phyloP scores from a whole-genome alignment of 495 filamentous ascomycete species.

The Penicillium salamii region DNA sequence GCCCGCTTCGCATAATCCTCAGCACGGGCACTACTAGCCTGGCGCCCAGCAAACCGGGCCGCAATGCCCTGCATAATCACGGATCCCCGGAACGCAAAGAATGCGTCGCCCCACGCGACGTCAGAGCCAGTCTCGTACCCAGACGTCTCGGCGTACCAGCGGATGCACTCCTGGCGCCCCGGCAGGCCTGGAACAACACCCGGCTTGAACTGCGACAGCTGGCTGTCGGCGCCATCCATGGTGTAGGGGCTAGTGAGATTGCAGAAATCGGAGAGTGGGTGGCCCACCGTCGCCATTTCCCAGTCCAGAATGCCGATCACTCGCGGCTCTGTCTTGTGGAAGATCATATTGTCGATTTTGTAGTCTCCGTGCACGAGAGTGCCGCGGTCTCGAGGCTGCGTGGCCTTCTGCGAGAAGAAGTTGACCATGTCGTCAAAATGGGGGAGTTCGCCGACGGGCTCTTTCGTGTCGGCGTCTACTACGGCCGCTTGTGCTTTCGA shows the following conservation, averaged over 20 bases:
- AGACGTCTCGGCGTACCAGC: constrained; percentile 73
- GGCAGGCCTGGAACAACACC: constrained; percentile 72
- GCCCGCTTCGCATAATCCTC: constrained; percentile 64
- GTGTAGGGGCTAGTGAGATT: constrained; percentile 73
- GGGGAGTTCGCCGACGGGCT: constrained; percentile 77
- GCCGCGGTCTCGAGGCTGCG: constrained; percentile 73
- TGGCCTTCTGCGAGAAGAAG: constrained; percentile 65
- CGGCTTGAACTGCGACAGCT: constrained; percentile 53
- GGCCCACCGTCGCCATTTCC: constrained; percentile 96
- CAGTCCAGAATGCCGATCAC: constrained; percentile 96
- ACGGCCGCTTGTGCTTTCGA: constrained; percentile 72
- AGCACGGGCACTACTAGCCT: constrained; percentile 87
- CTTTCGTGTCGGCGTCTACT: constrained; percentile 70
- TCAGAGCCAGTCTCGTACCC: constrained; percentile 63
- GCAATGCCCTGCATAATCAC: constrained; percentile 95
- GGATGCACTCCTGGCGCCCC: constrained; percentile 60
- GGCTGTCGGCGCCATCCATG: constrained; percentile 42
- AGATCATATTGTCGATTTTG: constrained; percentile 97
- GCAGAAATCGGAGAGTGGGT: constrained; percentile 84
- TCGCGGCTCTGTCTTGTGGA: constrained; percentile 79
- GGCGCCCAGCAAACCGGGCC: constrained; percentile 74
- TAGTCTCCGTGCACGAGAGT: constrained; percentile 92
- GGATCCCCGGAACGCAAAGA: constrained; percentile 64
- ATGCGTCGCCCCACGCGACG: constrained; percentile 58
- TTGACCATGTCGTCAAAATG: constrained; percentile 74